Conservation (phyloP, 2,329 filamentous ascomycete genomes). For the Cladophialophora yegresii region DNA sequence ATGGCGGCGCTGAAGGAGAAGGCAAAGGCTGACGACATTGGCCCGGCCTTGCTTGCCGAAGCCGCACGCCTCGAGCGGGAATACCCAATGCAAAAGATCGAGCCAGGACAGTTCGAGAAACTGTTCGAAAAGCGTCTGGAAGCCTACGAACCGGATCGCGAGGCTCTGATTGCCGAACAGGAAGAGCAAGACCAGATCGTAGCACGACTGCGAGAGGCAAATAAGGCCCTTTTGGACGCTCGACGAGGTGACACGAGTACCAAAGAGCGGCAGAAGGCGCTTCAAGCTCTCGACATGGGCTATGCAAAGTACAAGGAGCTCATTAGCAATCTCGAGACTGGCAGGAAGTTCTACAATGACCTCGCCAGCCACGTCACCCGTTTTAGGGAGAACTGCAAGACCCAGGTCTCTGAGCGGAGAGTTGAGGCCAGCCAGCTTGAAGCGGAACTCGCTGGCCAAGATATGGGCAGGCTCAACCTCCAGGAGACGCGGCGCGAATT, state of each 20-base stretch:
- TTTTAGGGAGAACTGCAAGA: slow-evolving; percentile 77
- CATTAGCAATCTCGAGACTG: slow-evolving; percentile 84
- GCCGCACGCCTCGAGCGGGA: slow-evolving; percentile 81
- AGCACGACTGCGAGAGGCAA: slow-evolving; percentile 70
- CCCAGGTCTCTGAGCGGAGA: slow-evolving; percentile 77
- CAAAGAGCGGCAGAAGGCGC: slow-evolving; percentile 76
- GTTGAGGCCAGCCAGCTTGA: slow-evolving; percentile 79
- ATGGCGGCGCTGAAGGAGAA: slow-evolving; percentile 78
- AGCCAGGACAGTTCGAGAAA: slow-evolving; percentile 85
- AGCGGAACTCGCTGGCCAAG: slow-evolving; percentile 61
- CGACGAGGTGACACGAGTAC: slow-evolving; percentile 64
- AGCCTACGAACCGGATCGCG: slow-evolving; percentile 76
- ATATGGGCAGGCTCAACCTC: slow-evolving; percentile 62
- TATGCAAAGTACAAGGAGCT: slow-evolving; percentile 98
- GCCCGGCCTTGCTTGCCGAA: slow-evolving; percentile 75
- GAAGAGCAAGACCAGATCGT: slow-evolving; percentile 74
- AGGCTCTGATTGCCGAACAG: slow-evolving; percentile 69
- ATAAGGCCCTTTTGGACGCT: slow-evolving; percentile 74
- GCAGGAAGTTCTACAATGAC: slow-evolving; percentile 96
- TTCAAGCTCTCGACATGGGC: slow-evolving; percentile 86
- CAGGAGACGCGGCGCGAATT: slow-evolving; percentile 45
- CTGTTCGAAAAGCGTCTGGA: slow-evolving; percentile 83
- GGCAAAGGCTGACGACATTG: slow-evolving; percentile 83
- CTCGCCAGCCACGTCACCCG: slow-evolving; percentile 81
- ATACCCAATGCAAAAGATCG: slow-evolving; percentile 80